Evolutionary conservation across 176 grass and related monocot genomes (phyloP), one percentile per base, ranked within the genome.

Genomic region (Elaeis guineensis): DNA sequence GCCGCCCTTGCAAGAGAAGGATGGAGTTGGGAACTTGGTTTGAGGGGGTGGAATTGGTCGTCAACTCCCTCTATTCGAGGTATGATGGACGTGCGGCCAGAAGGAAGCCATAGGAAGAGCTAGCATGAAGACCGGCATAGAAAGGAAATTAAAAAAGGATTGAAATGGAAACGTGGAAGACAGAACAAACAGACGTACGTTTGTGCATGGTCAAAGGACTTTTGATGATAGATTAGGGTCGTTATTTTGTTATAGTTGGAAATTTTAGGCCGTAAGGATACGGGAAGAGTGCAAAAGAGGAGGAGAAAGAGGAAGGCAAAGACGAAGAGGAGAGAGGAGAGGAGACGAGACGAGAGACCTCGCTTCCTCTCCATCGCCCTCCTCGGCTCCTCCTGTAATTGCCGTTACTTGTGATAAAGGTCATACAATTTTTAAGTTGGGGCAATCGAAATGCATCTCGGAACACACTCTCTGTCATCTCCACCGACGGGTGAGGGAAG

Each of bases 281-380:
- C 24, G 71, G 52, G 58, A 72, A 23, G 63, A 56, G 52, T 24
- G 54, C 5, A 24, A 30, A 16, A 16, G 17, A 77, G 35, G 19
- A 44, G 68, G 61, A 71, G 21, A 50, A 52, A 55, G 25, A 66
- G 75, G 58, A 12, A 65, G 17, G 63, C 49, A 23, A 66, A 58
- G 62, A 74, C 25, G 25, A 26, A 26, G 79, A 86, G 70, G 81
- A 25, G 72, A 69, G 75, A 63, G 55, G 17, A 79, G 63, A 60
- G 54, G 65, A 74, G 63, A 60, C 51, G 65, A 74, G 56, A 69
- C 62, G 70, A 69, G 68, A 76, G 59, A 83, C 79, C 71, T 84
- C 57, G 75, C 44, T 44, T 59, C 44, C 52, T 53, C 48, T 54
- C 55, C 57, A 48, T 55, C 51, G 18, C 17, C 44, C 21, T 62